Percentiles rank a stretch among this genome's conserved stretches.
Conservation (phyloP, 23 red algal genomes). For the Gracilaria caudata region DNA sequence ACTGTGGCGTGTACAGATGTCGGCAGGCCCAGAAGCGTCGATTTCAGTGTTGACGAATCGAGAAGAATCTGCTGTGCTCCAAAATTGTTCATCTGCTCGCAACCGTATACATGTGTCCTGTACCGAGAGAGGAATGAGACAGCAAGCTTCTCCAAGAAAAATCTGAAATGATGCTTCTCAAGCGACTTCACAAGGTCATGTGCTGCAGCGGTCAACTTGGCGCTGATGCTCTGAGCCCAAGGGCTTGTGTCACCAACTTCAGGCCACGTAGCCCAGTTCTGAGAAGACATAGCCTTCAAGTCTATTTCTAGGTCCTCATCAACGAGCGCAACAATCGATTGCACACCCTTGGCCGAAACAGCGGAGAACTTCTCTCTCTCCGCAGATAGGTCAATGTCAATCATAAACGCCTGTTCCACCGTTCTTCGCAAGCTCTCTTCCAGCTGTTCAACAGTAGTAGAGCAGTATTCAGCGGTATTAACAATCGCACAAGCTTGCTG, state of each 20-base stretch:
- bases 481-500: conserved; percentile 64
- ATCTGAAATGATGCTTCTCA: conserved; percentile 81
- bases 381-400: conserved; percentile 63
- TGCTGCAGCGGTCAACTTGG: conserved; percentile 40
- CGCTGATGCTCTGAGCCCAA: conserved; percentile 60
- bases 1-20: conserved; percentile 46
- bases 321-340: conserved; percentile 64
- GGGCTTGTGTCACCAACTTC: conserved; percentile 88
- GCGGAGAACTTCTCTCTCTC: conserved; percentile 86
- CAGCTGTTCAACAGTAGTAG: conserved; percentile 78
- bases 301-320: conserved; percentile 72
- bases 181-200: conserved; percentile 47
- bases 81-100: conserved; percentile 62
- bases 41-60: conserved; percentile 76
- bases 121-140: conserved; percentile 67
- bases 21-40: conserved; percentile 64
- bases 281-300: conserved; percentile 53
- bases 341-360: conserved; percentile 74
- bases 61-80: conserved; percentile 92
- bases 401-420: conserved; percentile 75
- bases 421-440: conserved; percentile 69
- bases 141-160: conserved; percentile 81
- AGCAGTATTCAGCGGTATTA: conserved; percentile 85
- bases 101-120: conserved; percentile 52
- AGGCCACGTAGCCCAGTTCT: conserved; percentile 65